Evolutionary conservation across 192 early-diverging fungal genomes (phyloP).

Genomic region (Coemansia sp.): DNA sequence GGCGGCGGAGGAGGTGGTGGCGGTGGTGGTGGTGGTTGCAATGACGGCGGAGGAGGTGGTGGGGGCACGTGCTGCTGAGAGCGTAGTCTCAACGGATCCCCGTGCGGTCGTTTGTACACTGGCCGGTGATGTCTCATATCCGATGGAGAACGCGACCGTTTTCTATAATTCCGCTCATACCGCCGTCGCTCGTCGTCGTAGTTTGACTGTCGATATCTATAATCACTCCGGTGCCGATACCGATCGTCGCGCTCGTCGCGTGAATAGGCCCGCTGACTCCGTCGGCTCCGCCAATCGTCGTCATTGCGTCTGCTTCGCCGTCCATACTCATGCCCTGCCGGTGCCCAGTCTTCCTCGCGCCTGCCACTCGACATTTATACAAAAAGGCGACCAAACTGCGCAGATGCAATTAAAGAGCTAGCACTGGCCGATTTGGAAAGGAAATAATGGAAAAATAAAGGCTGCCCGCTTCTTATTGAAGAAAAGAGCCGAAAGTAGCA

Average conservation of each 20-base stretch:
- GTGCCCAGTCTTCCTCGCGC: slow-evolving; percentile 1
- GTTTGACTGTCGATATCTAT: background rate
- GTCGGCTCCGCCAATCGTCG: slow-evolving; percentile 3
- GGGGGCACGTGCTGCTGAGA: slow-evolving; percentile 4
- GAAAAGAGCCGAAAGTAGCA: too few species aligned
- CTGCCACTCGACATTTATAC: slow-evolving; percentile 5
- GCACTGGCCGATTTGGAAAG: too few species aligned
- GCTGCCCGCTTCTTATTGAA: too few species aligned
- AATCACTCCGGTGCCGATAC: background rate
- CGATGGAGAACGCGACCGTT: slow-evolving; percentile 11
- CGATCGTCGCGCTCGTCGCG: background rate
- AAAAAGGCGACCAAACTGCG: background rate
- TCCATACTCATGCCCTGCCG: background rate
- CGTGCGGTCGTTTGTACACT: slow-evolving; percentile 2
- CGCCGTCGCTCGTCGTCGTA: background rate
- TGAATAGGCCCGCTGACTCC: background rate
- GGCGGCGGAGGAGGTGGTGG: slow-evolving; percentile 9
- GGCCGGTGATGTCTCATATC: background rate
- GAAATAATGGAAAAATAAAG: too few species aligned
- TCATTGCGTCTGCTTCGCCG: slow-evolving; percentile 5
- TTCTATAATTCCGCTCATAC: slow-evolving; percentile 1
- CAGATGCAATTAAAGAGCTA: too few species aligned
- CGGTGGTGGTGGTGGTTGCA: slow-evolving; percentile 17
- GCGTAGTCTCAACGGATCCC: slow-evolving; percentile 1
- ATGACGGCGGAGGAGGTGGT: slow-evolving; percentile 19